Evolutionary conservation across 2,329 filamentous ascomycete species (phyloP), one percentile per base, ranked within the genome.

Genomic region (Pseudogymnoascus sp.): DNA sequence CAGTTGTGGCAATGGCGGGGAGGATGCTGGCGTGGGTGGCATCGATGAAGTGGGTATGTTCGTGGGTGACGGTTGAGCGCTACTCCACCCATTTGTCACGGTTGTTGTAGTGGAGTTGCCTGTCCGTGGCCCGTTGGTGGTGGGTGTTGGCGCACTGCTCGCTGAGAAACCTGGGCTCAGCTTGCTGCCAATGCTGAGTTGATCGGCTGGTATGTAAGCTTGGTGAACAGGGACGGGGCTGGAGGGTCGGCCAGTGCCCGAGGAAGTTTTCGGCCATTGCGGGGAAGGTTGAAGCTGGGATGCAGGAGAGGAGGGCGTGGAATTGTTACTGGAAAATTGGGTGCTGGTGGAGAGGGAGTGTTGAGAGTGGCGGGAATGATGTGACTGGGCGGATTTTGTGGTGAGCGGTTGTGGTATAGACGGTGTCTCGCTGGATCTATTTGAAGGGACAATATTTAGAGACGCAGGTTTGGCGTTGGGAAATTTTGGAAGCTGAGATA

Each of bases 401-500:
- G 48, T 55, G 27, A 55, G 60, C 17, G 48, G 60, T 27, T 61
- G 42, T 61, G 35, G 60, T 51, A 65, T 27, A 31, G 29, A 39
- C 55, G 59, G 10, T 59, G 63, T 21, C 21, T 15, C 41, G 41
- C 31, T 63, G 62, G 29, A 33, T 33, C 48, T 33, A n/a, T 55
- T 55, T 15, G 48, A 55, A 15, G 9, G 29, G 48, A 13, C 10
- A 15, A 55, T 29, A 17, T 55, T 33, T 21, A 55, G 31, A 55
- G 48, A 55, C n/a, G 48, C 15, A 21, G 55, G 63, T 27, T 38
- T n/a, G 29, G 35, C 33, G 17, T 58, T 60, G 39, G 41, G 59
- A 41, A 65, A 62, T 27, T 58, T 66, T 39, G 58, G 61, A 12
- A 55, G 63, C 61, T 17, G 64, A 64, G 42, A 41, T 48, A 63